These are phyloP conservation scores for Malassezia slooffiae DNA, from an alignment of 1,284 basidiomycete species.

Conservation along the genomic window DNA sequence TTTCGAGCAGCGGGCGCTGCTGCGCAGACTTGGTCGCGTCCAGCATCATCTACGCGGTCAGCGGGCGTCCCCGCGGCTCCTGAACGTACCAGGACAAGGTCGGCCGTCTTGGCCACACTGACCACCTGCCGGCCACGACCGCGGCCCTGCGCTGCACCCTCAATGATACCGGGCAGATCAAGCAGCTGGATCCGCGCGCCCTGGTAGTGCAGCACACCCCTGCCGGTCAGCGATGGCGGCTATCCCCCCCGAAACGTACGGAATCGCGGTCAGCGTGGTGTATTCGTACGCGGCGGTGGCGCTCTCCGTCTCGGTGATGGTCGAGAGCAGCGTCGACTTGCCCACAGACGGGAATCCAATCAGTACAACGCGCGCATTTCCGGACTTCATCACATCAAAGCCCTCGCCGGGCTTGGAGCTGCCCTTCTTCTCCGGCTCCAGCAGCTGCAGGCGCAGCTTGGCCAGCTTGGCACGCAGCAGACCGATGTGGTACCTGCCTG, in stretches of 20 bases:
- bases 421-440: constrained; percentile 38
- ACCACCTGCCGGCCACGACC: constrained; percentile 94
- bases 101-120: constrained; percentile 68
- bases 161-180: constrained; percentile 94
- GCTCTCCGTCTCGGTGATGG: constrained; percentile 79
- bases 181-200: constrained; percentile 48
- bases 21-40: constrained; percentile 94
- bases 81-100: constrained; percentile 58
- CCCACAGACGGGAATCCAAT: constrained; percentile 71
- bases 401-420: constrained; percentile 33
- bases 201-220: constrained; percentile 50
- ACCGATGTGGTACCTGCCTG: constrained; percentile 35
- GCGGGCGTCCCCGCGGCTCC: background rate
- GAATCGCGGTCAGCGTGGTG: constrained; percentile 64
- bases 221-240: too few relatives aligned
- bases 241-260: too few relatives aligned
- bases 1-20: constrained; percentile 73
- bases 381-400: constrained; percentile 42
- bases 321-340: constrained; percentile 79
- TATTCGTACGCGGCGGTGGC: constrained; percentile 90
- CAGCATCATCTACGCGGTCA: constrained; percentile 60
- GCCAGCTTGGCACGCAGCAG: constrained; percentile 39
- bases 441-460: constrained; percentile 38
- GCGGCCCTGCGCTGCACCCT: constrained; percentile 68
- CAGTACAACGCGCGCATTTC: constrained; percentile 58